Conservation (phyloP, 2,329 filamentous ascomycete genomes). For the Mycosphaerella arachidis region DNA sequence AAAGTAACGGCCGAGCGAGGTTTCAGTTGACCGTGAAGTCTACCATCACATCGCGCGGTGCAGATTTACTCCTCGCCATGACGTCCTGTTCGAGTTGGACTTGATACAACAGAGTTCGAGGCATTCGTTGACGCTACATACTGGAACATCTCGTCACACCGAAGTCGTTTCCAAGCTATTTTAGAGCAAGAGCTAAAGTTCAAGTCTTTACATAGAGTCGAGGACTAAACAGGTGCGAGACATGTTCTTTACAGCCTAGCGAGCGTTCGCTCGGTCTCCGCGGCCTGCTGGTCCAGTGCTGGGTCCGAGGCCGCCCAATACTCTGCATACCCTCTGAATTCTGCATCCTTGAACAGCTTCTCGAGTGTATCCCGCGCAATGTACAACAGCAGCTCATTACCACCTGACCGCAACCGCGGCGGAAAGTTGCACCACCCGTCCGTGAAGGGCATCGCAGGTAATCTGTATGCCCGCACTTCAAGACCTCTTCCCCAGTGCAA, state of each 20-base stretch:
- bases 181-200: neutral
- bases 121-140: no score
- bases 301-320: constrained; percentile 5
- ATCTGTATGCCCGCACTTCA: constrained; percentile 1
- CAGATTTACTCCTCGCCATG: no score
- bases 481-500: constrained; percentile 12
- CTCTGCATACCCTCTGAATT: constrained; percentile 12
- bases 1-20: no score
- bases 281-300: constrained; percentile 4
- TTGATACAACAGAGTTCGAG: no score
- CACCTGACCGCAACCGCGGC: constrained; percentile 2
- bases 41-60: no score
- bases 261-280: neutral
- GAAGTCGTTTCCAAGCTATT: neutral
- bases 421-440: constrained; percentile 9
- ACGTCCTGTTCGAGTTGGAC: no score
- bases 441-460: constrained; percentile 6
- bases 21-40: no score
- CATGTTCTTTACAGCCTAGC: neutral
- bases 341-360: constrained; percentile 9
- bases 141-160: no score
- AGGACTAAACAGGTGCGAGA: neutral
- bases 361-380: constrained; percentile 4
- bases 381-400: constrained; percentile 8
- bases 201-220: neutral